Evolutionary conservation across 1,284 basidiomycete genomes (phyloP).

Genomic region (Malassezia dermatis): DNA sequence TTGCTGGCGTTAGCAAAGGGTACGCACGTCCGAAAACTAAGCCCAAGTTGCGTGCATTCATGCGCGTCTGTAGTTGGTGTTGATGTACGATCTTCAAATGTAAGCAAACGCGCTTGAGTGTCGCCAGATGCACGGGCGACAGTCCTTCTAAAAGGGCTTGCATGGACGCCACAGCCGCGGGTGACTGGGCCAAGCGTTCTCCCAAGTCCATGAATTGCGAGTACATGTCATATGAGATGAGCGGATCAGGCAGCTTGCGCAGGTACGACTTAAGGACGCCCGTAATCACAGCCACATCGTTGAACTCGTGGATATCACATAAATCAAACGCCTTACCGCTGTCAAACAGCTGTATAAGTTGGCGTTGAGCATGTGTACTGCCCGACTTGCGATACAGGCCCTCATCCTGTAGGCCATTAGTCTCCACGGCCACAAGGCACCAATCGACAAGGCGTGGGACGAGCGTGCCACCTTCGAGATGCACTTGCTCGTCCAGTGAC

Average conservation of each 20-base stretch:
- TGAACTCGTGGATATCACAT: constrained; percentile 74
- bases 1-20: background rate
- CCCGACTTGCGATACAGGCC: constrained; percentile 96
- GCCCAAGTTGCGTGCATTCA: constrained; percentile 92
- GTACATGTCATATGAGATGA: constrained; percentile 82
- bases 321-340: constrained; percentile 83
- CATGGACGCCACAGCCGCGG: constrained; percentile 19
- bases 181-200: constrained; percentile 19
- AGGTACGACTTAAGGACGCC: constrained; percentile 96
- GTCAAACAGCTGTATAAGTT: constrained; percentile 89
- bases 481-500: constrained; percentile 71
- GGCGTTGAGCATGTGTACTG: constrained; percentile 79
- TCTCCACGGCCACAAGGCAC: constrained; percentile 50
- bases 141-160: constrained; percentile 65
- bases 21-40: constrained; percentile 96
- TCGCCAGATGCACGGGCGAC: constrained; percentile 76
- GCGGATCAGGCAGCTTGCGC: constrained; percentile 74
- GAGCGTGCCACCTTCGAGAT: constrained; percentile 57
- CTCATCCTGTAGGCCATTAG: constrained; percentile 66
- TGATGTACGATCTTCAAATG: constrained; percentile 59
- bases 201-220: constrained; percentile 61
- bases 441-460: constrained; percentile 76
- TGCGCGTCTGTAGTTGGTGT: constrained; percentile 62
- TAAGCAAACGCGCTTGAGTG: constrained; percentile 68
- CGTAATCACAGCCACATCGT: constrained; percentile 92